Evolutionary conservation across 257 asterid species (phyloP), one percentile per base, ranked within the genome.

Genomic region (Solanum virginianum): DNA sequence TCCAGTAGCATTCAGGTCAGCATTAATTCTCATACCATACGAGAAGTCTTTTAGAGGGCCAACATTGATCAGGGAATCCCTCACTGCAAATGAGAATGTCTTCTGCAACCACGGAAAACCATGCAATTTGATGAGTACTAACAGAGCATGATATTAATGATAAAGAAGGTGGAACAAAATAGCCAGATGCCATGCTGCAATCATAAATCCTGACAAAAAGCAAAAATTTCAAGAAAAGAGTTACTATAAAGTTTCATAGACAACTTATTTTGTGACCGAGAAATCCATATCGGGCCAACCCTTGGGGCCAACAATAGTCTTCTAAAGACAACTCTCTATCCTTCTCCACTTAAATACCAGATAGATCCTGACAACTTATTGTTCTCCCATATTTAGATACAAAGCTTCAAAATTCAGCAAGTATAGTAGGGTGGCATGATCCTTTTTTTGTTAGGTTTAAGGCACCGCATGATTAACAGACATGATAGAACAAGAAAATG

Each of bases 1-100:
- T 86, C 98, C 98, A 59, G 93, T 86, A 60, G 96, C 97, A 90
- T 92, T 94, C 80, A 93, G 96, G 82, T 96, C 98, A 49, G 97
- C 96, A 86, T 92, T 96, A 77, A 86, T 88, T 90, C 99, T 93
- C 93, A 96, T 85, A 84, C 99, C 99, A 90, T 93, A 87, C 82
- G 97, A 88, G 86, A 96, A 96, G 89, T 96, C 99, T 89, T 93
- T 95, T 87, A 96, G 87, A 8, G 99, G 98, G 81, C 98, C 99
- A 89, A 96, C 91, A 88, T 96, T 96, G 88, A 94, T 89, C 90
- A 96, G 88, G 24, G 99, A 94, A 87, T 96, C 99, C 82, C 98
- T 91, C 84, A 96, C 99, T 36, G 98, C 92, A 86, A 96, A 96
- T 65, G 96, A 91, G 91, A 96, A 96, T 82, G 93, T 71, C 87